Evolutionary conservation across 2,329 filamentous ascomycete species (phyloP).

Genomic region (Lasiodiplodia sp.): DNA sequence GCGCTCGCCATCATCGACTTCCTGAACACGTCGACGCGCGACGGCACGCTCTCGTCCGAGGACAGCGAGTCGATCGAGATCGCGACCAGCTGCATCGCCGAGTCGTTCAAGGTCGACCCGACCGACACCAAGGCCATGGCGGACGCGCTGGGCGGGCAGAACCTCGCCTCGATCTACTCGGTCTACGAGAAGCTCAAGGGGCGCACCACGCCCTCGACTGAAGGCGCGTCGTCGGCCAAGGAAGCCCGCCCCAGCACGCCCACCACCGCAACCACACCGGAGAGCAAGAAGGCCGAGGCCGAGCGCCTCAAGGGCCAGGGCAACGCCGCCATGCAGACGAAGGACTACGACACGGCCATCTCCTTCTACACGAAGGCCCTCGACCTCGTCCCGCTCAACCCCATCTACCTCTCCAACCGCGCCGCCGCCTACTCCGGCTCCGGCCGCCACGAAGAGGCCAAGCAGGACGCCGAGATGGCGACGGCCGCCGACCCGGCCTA

Average conservation of each 20-base stretch:
- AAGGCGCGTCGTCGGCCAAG: constrained; percentile 50
- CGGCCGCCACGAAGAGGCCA: constrained; percentile 83
- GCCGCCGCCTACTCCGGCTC: constrained; percentile 90
- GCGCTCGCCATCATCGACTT: constrained; percentile 98
- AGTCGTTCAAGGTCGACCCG: constrained; percentile 95
- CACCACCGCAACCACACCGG: constrained; percentile 41
- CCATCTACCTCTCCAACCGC: constrained; percentile 97
- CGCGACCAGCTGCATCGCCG: constrained; percentile 90
- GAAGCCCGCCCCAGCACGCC: constrained; percentile 52
- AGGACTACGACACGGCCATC: constrained; percentile 85
- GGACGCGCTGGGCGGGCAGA: constrained; percentile 84
- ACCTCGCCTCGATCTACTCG: constrained; percentile 87
- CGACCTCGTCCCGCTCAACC: constrained; percentile 80
- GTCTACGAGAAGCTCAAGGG: constrained; percentile 95
- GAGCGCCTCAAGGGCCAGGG: constrained; percentile 89
- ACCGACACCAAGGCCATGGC: constrained; percentile 73
- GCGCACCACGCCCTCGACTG: constrained; percentile 59
- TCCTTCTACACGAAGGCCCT: constrained; percentile 89
- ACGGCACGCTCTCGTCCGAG: constrained; percentile 86
- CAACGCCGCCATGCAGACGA: constrained; percentile 93
- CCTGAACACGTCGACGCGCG: constrained; percentile 80
- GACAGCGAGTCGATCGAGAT: constrained; percentile 95
- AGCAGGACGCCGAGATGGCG: constrained; percentile 88
- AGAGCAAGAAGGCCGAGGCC: constrained; percentile 72
- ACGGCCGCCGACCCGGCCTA: constrained; percentile 88